Conservation (phyloP, 257 asterid species). For the Rehmannia glutinosa region DNA sequence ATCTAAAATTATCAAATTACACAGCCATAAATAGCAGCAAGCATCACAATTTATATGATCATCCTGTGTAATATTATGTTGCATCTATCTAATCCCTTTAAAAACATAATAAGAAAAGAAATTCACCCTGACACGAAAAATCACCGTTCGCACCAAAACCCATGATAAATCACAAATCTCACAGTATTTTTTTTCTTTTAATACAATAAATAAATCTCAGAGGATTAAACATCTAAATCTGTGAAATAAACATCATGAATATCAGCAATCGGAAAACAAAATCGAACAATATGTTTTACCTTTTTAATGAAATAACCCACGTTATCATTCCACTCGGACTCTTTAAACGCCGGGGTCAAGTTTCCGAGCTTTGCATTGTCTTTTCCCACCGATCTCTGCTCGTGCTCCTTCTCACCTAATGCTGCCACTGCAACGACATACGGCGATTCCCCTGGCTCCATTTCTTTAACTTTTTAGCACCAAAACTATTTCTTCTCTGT, state of each 20-base stretch:
- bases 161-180: not conserved
- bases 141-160: constrained; percentile 4
- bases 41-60: not conserved
- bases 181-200: not conserved
- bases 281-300: constrained; percentile 29
- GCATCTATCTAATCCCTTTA: not conserved
- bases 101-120: not conserved
- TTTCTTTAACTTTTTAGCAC: constrained; percentile 35
- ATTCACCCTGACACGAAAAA: not conserved
- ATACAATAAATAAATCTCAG: not conserved
- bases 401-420: constrained; percentile 22
- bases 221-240: not conserved
- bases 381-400: too few relatives aligned
- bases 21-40: constrained; percentile 7
- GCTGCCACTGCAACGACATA: constrained; percentile 26
- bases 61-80: not conserved
- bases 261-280: constrained; percentile 7
- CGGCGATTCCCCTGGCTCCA: constrained; percentile 46
- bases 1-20: not conserved
- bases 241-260: not conserved
- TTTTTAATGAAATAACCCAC: constrained; percentile 57
- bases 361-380: too few relatives aligned
- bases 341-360: too few relatives aligned
- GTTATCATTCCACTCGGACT: constrained; percentile 44
- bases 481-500: constrained; percentile 38